Evolutionary conservation across 257 asterid species (phyloP).

Genomic region (Solanum gracilifrons): DNA sequence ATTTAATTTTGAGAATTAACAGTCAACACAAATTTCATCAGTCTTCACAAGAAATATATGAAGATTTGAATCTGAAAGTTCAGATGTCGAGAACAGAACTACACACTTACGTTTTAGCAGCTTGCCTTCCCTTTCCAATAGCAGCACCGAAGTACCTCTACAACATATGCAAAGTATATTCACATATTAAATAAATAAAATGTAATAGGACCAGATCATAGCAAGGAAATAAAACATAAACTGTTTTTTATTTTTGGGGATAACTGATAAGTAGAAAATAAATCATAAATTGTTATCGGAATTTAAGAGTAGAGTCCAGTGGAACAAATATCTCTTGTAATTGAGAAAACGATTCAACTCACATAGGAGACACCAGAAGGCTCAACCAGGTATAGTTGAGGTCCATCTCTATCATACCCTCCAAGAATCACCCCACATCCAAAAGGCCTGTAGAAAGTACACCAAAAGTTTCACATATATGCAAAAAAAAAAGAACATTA

Average conservation of each 20-base stretch:
- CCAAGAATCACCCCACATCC: conserved; percentile 92
- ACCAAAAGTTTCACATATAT: not conserved
- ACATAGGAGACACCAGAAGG: conserved; percentile 85
- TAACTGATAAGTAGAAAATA: not conserved
- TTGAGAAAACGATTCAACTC: conserved; percentile 18
- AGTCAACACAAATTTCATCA: not conserved
- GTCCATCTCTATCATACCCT: conserved; percentile 96
- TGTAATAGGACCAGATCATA: not conserved
- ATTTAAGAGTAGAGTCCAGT: not conserved
- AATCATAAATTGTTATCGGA: not conserved
- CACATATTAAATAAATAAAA: not conserved
- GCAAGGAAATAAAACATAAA: not conserved
- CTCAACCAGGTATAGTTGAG: conserved; percentile 79
- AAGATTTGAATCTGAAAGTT: not conserved
- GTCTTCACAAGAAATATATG: not conserved
- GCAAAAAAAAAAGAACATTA: not conserved
- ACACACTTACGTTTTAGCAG: conserved; percentile 84
- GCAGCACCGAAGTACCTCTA: conserved; percentile 94
- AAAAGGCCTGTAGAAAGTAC: conserved; percentile 52
- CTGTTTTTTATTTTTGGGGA: not conserved
- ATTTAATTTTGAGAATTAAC: not conserved
- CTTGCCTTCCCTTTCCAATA: conserved; percentile 94
- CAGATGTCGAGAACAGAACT: not conserved
- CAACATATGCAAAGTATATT: conserved; percentile 2
- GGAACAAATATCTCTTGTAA: not conserved